Percentiles rank a stretch among this genome's conserved stretches.
These are phyloP conservation scores for Paraurostyla sp. DNA, from an alignment of 73 alveolate species.

Conservation along the genomic window DNA sequence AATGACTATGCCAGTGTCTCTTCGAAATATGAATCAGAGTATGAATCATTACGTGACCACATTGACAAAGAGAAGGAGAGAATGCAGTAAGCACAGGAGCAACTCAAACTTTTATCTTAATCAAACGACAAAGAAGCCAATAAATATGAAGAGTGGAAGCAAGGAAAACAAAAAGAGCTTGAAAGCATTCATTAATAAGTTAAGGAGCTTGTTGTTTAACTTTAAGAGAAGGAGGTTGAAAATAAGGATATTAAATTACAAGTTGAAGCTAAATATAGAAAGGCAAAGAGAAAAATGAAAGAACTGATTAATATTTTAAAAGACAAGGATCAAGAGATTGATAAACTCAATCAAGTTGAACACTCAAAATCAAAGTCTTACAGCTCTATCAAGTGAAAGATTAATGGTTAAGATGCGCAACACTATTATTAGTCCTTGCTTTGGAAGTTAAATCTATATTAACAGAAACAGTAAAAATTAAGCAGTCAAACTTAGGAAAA, in stretches of 20 bases:
- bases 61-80: background rate
- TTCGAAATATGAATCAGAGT: conserved; percentile 6
- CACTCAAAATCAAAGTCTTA: background rate
- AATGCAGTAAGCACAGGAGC: conserved; percentile 15
- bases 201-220: background rate
- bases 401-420: background rate
- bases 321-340: conserved; percentile 16
- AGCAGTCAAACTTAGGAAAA: background rate
- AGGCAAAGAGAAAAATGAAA: conserved; percentile 6
- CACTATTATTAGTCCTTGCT: conserved; percentile 1
- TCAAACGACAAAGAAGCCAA: background rate
- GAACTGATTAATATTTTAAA: background rate
- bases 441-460: background rate
- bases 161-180: conserved; percentile 11
- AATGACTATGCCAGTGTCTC: conserved; percentile 31
- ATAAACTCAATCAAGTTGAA: conserved; percentile 15
- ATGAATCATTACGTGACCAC: background rate
- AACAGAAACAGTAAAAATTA: background rate
- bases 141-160: conserved; percentile 18
- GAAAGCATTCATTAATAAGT: conserved; percentile 7
- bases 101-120: background rate
- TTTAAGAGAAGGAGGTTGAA: background rate
- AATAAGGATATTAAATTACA: background rate
- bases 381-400: conserved; percentile 8
- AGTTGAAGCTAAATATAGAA: conserved; percentile 9